Percentiles rank a stretch among this genome's conserved stretches.
phyloP scores from a whole-genome alignment of 345 rosid species.

The Eucalyptus sideroxylon region DNA sequence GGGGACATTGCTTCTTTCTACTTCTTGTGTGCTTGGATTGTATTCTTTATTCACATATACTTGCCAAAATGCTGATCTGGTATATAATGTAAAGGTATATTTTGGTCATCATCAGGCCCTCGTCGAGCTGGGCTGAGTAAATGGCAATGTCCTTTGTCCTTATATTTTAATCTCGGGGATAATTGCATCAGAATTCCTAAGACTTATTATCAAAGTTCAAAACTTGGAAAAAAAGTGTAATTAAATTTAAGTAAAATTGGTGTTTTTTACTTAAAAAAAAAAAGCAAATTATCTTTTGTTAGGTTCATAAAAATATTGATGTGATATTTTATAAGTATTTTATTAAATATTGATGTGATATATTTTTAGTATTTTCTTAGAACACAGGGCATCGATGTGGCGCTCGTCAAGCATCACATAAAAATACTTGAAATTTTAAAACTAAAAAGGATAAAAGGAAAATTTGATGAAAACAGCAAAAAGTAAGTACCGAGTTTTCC shows the following conservation, averaged over 20 bases:
- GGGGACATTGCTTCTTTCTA: not conserved
- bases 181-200: not conserved
- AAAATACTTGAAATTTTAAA: not conserved
- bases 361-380: not conserved
- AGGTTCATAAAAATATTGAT: not conserved
- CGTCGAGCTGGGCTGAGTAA: not conserved
- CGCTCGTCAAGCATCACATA: not conserved
- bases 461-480: no score
- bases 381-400: not conserved
- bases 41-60: not conserved
- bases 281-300: not conserved
- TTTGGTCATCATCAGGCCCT: not conserved
- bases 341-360: no score
- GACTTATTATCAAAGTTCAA: no score
- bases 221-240: not conserved
- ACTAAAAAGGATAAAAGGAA: no score
- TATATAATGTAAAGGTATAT: not conserved
- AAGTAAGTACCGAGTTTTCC: no score
- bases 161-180: not conserved
- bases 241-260: not conserved
- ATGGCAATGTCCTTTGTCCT: not conserved
- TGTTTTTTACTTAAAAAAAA: not conserved
- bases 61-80: not conserved
- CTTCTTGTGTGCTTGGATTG: not conserved
- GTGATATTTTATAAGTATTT: not conserved